Percentiles rank a stretch among this genome's conserved stretches.
Conservation (phyloP, 208 protist genomes). For the Crithidia thermophila region DNA sequence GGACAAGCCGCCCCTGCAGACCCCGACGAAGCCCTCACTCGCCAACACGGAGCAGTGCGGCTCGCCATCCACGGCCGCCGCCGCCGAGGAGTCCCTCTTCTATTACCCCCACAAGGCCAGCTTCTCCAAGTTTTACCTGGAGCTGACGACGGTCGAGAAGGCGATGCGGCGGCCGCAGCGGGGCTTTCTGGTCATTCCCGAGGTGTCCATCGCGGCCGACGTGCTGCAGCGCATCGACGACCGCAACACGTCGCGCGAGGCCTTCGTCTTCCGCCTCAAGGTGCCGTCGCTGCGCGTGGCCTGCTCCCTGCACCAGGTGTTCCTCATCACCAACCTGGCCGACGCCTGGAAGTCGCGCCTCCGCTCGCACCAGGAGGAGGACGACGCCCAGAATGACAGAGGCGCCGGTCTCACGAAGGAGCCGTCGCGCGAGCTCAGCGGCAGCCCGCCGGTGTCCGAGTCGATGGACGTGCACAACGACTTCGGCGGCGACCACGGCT, state of each 20-base stretch:
- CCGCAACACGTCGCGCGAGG: constrained; percentile 44
- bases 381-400: not conserved
- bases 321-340: constrained; percentile 71
- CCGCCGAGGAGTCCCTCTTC: constrained; percentile 53
- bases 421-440: not conserved
- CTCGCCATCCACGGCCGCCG: not conserved
- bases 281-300: constrained; percentile 66
- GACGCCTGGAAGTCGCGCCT: constrained; percentile 69
- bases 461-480: constrained; percentile 1
- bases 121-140: constrained; percentile 79
- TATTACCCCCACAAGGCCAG: constrained; percentile 78
- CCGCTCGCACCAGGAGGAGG: not conserved
- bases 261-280: constrained; percentile 72
- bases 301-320: constrained; percentile 75
- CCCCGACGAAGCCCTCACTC: constrained; percentile 13
- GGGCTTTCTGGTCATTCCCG: constrained; percentile 76
- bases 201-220: constrained; percentile 68
- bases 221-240: constrained; percentile 81
- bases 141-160: constrained; percentile 69
- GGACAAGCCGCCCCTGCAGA: not conserved
- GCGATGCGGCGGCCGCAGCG: constrained; percentile 54
- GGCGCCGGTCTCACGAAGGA: not conserved
- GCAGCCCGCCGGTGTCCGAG: constrained; percentile 5
- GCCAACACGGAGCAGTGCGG: not conserved
- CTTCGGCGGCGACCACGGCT: not conserved